Base-by-base conservation (phyloP, 2,329 filamentous ascomycete species). In the Colletotrichum musicola region DNA sequence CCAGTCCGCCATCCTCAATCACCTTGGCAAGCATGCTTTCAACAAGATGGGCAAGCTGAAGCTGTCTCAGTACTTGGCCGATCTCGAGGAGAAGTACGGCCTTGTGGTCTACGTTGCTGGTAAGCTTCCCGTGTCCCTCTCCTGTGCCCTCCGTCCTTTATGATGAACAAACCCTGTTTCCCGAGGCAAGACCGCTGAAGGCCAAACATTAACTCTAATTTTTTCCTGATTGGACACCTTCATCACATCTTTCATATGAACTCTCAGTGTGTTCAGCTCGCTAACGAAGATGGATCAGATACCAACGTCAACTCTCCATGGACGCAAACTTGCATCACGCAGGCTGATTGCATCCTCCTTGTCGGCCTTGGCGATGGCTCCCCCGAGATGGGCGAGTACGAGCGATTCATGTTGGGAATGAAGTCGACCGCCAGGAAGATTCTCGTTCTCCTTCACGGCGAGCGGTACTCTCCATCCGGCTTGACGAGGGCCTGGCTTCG, bases 11-110 rank as follows among this genome's bases (percentile, higher is more conserved):
- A 97, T 99, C 73, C 81, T 99, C 59, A 97, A 97, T 72, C 97
- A 99, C 77, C 86, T 99, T 1, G 96, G 97, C 30, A 92, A 96
- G 71, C 94, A 99, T 79, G 96, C 97, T 0, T 99, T 99, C 78
- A 98, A 93, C 80, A 93, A 92, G 74, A 98, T 99, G 92, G 96
- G 96, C 6, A 98, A 98, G 80, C 84, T 99, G 30, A 98, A 97
- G 80, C 84, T 99, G 6, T 94, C 95, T 1, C 95, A 99, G 73
- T 99, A 99, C 76, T 87, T 99, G 57, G 96, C 97, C 2, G 96
- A 99, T 75, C 85, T 99, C 12, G 96, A 99, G 80, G 96, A 99
- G 80, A 97, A 97, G 78, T 98, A 97, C 74, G 94, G 95, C 1
- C 89, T 99, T 74, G 94, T 99, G 1, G 85, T 99, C 7, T 99